These are phyloP conservation scores for Gliomastix tumulicola DNA, from an alignment of 2,329 filamentous ascomycete genomes.

Conservation along the genomic window DNA sequence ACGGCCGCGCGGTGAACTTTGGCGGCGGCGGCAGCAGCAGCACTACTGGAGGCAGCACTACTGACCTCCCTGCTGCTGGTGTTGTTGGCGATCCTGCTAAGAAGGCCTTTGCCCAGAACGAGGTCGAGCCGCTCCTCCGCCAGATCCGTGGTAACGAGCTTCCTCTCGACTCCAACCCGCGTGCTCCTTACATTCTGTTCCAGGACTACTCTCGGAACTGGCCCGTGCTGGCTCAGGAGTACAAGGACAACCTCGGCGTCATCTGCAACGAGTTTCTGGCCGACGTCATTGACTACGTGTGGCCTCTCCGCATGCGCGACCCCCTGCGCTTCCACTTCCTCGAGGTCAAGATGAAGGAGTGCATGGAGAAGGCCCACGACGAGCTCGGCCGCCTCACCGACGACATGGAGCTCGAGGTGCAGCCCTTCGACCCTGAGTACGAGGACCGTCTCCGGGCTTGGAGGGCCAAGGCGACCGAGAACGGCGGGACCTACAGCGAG, in stretches of 20 bases:
- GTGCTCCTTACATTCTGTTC: conserved; percentile 46
- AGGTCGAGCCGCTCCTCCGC: conserved; percentile 40
- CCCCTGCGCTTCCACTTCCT: conserved; percentile 41
- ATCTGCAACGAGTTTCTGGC: conserved; percentile 47
- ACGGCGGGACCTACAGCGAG: conserved; percentile 39
- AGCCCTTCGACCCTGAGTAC: conserved; percentile 47
- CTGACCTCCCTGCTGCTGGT: conserved; percentile 18
- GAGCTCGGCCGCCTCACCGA: conserved; percentile 39
- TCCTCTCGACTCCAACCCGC: conserved; percentile 44
- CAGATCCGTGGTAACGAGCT: conserved; percentile 46
- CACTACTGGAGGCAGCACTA: conserved; percentile 2
- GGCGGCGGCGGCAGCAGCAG: conserved; percentile 10
- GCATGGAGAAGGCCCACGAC: conserved; percentile 36
- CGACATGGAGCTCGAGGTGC: conserved; percentile 45
- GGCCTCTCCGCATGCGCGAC: conserved; percentile 43
- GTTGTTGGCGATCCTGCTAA: conserved; percentile 30
- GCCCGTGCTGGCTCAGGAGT: conserved; percentile 43
- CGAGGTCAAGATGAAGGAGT: conserved; percentile 37
- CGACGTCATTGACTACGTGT: conserved; percentile 42
- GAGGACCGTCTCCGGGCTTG: conserved; percentile 41
- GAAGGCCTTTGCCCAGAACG: conserved; percentile 37
- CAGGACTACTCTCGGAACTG: conserved; percentile 46
- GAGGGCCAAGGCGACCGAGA: conserved; percentile 32
- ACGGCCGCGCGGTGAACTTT: conserved; percentile 42
- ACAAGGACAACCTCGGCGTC: conserved; percentile 46